phyloP scores from a whole-genome alignment of 495 filamentous ascomycete species.

The Tuber calosporum region DNA sequence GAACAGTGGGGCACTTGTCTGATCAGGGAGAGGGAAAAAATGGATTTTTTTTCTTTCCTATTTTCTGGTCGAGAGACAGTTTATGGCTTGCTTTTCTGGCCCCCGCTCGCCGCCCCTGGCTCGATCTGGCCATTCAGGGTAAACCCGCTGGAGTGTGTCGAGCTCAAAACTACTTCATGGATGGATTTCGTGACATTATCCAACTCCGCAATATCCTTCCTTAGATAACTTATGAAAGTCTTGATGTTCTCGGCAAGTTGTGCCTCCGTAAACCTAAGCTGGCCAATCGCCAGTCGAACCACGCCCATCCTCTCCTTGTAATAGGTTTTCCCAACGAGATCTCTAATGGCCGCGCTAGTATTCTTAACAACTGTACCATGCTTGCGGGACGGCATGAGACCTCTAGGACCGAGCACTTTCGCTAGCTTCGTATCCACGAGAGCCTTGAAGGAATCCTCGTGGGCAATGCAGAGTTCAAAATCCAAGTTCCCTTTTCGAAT shows the following conservation, averaged over 20 bases:
- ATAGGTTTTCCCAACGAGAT: conserved; percentile 72
- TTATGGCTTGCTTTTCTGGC: not conserved
- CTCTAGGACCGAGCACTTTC: conserved; percentile 74
- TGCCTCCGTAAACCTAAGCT: conserved; percentile 81
- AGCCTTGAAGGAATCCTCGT: conserved; percentile 62
- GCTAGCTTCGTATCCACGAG: conserved; percentile 52
- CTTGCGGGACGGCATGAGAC: conserved; percentile 87
- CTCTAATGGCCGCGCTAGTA: conserved; percentile 59
- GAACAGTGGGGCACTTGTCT: not conserved
- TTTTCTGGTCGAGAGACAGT: not conserved
- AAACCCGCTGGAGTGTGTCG: conserved; percentile 78
- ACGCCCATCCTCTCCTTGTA: conserved; percentile 83
- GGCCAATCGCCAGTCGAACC: conserved; percentile 78
- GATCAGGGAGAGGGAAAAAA: not conserved
- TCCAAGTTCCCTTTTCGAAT: conserved; percentile 51
- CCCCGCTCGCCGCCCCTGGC: not conserved
- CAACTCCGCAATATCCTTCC: conserved; percentile 63
- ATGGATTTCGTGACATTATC: conserved; percentile 69
- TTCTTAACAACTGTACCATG: conserved; percentile 78
- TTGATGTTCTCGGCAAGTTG: conserved; percentile 79
- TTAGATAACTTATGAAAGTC: conserved; percentile 65
- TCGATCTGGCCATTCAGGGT: conserved; percentile 69
- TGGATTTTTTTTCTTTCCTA: not conserved
- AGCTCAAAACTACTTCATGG: conserved; percentile 89
- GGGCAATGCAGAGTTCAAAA: conserved; percentile 85